A percentile compares a stretch with the other conserved stretches of the same genome.
Evolutionary conservation across 768 basidiomycete genomes (phyloP).

Genomic region (Tricholoma hemisulphureum): DNA sequence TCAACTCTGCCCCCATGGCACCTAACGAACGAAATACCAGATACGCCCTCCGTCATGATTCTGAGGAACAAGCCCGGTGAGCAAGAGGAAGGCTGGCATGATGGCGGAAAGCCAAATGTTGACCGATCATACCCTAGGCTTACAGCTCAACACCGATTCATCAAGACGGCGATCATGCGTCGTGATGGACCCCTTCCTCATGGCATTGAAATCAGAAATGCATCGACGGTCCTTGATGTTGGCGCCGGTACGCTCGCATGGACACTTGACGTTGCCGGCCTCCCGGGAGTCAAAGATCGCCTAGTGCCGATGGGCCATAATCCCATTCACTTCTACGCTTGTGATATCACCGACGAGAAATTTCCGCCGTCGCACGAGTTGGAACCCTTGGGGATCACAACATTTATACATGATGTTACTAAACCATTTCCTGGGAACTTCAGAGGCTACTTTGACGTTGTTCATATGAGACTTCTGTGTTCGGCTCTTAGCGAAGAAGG

Average conservation of each 20-base stretch:
- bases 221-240: conserved; percentile 2
- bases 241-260: conserved; percentile 1
- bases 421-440: background rate
- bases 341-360: background rate
- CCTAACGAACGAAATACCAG: background rate
- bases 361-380: background rate
- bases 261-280: conserved; percentile 4
- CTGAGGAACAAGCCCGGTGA: background rate
- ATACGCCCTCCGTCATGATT: background rate
- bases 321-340: background rate
- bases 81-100: background rate
- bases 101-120: background rate
- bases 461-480: conserved; percentile 1
- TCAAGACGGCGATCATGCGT: background rate
- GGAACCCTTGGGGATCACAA: background rate
- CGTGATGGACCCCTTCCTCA: background rate
- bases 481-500: background rate
- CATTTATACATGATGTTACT: conserved; percentile 1
- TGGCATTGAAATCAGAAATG: background rate
- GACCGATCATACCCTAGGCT: background rate
- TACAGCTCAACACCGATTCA: background rate
- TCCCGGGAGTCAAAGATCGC: background rate
- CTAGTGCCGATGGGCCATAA: background rate
- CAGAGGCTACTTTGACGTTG: conserved; percentile 1
- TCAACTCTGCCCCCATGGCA: background rate